These are phyloP conservation scores for Ganoderma sp. DNA, from an alignment of 1,284 basidiomycete genomes.

Conservation along the genomic window DNA sequence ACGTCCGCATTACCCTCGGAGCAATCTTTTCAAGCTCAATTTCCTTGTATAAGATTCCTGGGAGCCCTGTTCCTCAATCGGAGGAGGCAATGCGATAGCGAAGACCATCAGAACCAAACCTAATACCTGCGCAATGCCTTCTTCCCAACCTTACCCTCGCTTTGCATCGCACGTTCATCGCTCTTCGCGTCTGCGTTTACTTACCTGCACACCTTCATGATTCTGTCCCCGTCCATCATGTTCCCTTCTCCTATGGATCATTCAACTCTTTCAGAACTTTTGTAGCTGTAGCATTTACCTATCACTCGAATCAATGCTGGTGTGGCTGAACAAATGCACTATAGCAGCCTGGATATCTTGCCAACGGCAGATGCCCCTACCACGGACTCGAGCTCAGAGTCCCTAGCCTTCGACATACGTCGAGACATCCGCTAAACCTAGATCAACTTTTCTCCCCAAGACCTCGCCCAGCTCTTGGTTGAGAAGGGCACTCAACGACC, in stretches of 20 bases:
- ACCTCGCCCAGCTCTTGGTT: slow-evolving; percentile 64
- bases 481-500: slow-evolving; percentile 68
- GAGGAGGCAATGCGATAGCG: slow-evolving; percentile 49
- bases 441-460: slow-evolving; percentile 39
- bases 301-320: background rate
- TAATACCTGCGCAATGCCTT: slow-evolving; percentile 6
- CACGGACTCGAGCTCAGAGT: background rate
- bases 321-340: background rate
- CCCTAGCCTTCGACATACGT: slow-evolving; percentile 19
- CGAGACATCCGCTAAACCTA: slow-evolving; percentile 35
- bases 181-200: background rate
- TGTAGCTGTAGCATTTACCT: slow-evolving; percentile 6
- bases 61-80: slow-evolving; percentile 67
- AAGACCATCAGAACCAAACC: slow-evolving; percentile 3
- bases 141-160: background rate
- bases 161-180: background rate
- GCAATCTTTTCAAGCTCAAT: slow-evolving; percentile 11
- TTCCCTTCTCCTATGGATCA: background rate
- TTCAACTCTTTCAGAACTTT: background rate
- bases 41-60: slow-evolving; percentile 46
- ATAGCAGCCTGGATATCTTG: background rate
- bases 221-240: background rate
- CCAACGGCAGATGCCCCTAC: background rate
- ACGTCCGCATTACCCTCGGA: slow-evolving; percentile 24
- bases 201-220: background rate